Evolutionary conservation across 345 rosid genomes (phyloP), one percentile per base, ranked within the genome.

Genomic region (Rhodomyrtus tomentosa): DNA sequence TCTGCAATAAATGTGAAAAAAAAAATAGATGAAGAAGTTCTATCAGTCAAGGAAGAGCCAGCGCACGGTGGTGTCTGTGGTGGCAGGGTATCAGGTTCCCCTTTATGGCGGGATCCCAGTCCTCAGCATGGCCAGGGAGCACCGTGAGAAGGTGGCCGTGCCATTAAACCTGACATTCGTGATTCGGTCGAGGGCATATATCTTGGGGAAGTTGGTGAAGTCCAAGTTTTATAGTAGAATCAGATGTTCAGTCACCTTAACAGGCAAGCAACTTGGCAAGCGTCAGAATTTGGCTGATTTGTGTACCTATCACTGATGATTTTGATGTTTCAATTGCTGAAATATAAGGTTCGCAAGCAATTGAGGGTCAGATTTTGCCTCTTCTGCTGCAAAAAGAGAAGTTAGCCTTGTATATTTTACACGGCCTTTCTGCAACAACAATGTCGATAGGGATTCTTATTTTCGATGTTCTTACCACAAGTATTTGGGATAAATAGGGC

Each of bases 121-220:
- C 55, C 91, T 92, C 50, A 83, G 88, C 29, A 84, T n/a, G 27
- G 89, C 90, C 42, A 81, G 85, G 68, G 85, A 72, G 54, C 96
- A 89, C 82, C 85, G 73, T 7, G 88, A 90, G 48, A 90, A 50
- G 22, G 84, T 92, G 8, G 83, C 91, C 4, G 87, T 95, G 81
- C 99, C 98, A 4, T 88, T 97, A 24, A 95, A 95, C 90, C 89
- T 97, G 83, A 95, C 98, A 6, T 88, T 97, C 13, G 91, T 87
- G 83, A 62, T 97, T 85, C 93, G 95, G 56, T 95, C 99, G 2
- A 93, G 89, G 83, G 98, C 99, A 13, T 93, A 95, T 91, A 94
- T 97, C 87, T 55, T 95, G 89, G 98, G 98, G 51, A 91, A 88
- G 85, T 85, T 93, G 84, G 96, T 93, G 49, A 89, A 86, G 87